phyloP scores from a whole-genome alignment of 495 filamentous ascomycete species.

The Margaritispora aquatica region DNA sequence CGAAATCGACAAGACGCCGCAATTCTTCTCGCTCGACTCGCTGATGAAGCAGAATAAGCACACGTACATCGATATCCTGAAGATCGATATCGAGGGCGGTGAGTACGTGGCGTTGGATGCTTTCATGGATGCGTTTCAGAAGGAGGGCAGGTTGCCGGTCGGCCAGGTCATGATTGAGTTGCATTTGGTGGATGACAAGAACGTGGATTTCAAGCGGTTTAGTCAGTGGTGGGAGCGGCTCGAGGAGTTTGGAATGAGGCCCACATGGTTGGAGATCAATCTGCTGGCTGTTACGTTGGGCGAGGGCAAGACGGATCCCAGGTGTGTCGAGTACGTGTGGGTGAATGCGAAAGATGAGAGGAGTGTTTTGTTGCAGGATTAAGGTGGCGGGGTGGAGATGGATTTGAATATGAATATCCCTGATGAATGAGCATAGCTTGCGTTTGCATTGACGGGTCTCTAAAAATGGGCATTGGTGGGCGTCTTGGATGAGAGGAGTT shows the following conservation, averaged over 20 bases:
- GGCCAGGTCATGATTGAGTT: conserved; percentile 31
- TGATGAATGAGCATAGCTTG: background rate
- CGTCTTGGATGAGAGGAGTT: background rate
- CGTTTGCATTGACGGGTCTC: background rate
- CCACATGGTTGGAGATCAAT: conserved; percentile 26
- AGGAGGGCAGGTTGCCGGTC: conserved; percentile 18
- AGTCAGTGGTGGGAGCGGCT: conserved; percentile 26
- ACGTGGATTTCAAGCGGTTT: conserved; percentile 17
- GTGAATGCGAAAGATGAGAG: conserved; percentile 22
- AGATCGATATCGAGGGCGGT: conserved; percentile 29
- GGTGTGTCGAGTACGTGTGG: conserved; percentile 23
- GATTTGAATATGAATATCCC: too few species aligned
- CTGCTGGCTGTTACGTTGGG: conserved; percentile 21
- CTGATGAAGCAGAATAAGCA: conserved; percentile 29
- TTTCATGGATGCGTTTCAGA: conserved; percentile 18
- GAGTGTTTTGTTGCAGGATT: conserved; percentile 17
- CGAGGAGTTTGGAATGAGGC: conserved; percentile 24
- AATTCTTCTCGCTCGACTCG: conserved; percentile 23
- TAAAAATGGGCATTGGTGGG: background rate
- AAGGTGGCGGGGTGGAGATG: background rate
- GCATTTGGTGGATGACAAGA: conserved; percentile 22
- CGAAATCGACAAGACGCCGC: conserved; percentile 15
- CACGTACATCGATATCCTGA: conserved; percentile 30
- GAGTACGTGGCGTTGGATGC: conserved; percentile 26
- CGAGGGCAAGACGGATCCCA: conserved; percentile 15